These are phyloP conservation scores for Rosa hybrid DNA, from an alignment of 331 rosid genomes.

Conservation along the genomic window DNA sequence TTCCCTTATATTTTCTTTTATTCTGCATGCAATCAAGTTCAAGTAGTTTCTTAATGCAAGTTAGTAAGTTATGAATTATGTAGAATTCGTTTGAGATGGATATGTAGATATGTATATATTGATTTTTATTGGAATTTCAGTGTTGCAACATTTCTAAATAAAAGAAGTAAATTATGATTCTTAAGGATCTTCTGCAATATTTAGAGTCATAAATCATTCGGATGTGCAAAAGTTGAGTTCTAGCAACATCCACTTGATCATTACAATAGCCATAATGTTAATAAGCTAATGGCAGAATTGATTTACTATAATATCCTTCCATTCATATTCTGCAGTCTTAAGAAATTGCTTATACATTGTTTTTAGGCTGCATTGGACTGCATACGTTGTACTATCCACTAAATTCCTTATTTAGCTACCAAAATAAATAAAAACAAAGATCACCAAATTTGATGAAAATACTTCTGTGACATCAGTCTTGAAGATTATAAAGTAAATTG, in stretches of 20 bases:
- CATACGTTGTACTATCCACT: not conserved
- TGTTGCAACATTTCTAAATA: not conserved
- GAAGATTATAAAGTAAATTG: not conserved
- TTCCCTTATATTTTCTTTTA: constrained; percentile 3
- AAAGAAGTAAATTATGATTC: not conserved
- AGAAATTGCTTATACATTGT: not conserved
- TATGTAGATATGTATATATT: not conserved
- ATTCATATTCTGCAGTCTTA: not conserved
- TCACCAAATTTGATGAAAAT: not conserved
- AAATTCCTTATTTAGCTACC: not conserved
- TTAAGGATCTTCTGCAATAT: not conserved
- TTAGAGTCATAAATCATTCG: not conserved
- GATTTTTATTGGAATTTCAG: constrained; percentile 1
- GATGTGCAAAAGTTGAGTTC: not conserved
- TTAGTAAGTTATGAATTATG: not conserved
- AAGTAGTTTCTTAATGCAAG: not conserved
- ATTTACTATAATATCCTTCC: not conserved
- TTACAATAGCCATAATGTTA: not conserved
- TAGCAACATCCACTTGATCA: not conserved
- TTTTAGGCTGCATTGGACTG: not conserved
- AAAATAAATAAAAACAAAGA: not conserved
- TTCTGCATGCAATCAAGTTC: not conserved
- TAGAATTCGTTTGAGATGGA: not conserved
- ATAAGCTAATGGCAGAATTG: constrained; percentile 2
- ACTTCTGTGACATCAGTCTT: not conserved